Conservation (phyloP, 768 basidiomycete genomes). For the Hysterangium stoloniferum region DNA sequence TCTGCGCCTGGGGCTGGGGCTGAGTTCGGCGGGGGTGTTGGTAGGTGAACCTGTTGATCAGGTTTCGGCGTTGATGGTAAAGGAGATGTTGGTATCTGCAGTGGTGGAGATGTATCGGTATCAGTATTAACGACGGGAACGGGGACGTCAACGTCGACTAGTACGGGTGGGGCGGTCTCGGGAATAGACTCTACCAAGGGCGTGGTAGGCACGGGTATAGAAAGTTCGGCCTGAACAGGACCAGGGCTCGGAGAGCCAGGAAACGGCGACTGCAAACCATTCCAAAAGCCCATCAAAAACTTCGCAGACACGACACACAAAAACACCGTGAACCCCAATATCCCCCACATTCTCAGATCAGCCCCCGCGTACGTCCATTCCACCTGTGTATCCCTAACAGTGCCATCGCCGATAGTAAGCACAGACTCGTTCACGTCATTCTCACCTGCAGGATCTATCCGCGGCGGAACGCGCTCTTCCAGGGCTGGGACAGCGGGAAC, state of each 20-base stretch:
- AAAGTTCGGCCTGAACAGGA: not conserved
- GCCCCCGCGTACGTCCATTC: not conserved
- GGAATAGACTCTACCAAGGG: not conserved
- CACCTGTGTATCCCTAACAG: not conserved
- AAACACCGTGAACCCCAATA: not conserved
- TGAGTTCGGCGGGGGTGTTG: not conserved
- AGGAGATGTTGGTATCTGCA: not conserved
- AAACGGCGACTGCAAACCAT: not conserved
- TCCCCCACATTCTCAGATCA: conserved; percentile 1
- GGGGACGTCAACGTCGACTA: no score
- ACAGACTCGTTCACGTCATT: conserved; percentile 1
- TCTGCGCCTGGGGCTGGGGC: not conserved
- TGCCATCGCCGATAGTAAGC: not conserved
- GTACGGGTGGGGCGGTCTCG: no score
- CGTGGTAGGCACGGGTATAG: not conserved
- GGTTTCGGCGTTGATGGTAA: not conserved
- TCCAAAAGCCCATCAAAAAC: not conserved
- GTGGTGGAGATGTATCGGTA: no score
- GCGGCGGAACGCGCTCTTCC: not conserved
- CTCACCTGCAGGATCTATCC: not conserved
- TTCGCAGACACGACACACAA: not conserved
- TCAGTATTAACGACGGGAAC: no score
- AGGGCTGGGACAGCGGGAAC: not conserved
- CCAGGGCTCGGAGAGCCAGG: not conserved
- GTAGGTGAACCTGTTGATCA: not conserved